These are phyloP conservation scores for Schoenoplectus triqueter DNA, from an alignment of 202 grass and related monocot species.

Conservation along the genomic window DNA sequence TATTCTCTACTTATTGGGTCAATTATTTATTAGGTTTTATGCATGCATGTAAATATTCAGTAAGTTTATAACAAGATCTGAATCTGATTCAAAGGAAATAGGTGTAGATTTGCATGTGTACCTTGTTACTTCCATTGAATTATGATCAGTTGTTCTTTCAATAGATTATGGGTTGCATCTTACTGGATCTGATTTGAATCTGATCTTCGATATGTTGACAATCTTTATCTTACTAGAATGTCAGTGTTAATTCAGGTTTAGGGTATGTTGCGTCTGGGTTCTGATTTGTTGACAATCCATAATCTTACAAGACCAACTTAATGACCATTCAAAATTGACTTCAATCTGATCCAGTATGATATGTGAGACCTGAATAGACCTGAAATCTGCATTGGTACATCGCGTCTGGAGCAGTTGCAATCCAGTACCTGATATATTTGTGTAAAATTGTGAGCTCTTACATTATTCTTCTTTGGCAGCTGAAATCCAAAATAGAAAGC, in stretches of 20 bases:
- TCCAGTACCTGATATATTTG: neutral
- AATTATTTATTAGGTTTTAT: too few relatives aligned
- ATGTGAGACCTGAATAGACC: neutral
- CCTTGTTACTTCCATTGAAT: neutral
- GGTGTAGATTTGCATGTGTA: too few relatives aligned
- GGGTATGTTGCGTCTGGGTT: neutral
- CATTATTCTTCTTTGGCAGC: constrained; percentile 56
- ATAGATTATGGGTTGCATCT: neutral
- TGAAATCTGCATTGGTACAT: neutral
- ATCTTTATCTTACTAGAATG: neutral
- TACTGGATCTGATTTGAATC: neutral
- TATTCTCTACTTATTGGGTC: too few relatives aligned
- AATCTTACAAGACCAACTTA: neutral
- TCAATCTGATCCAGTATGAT: constrained; percentile 3
- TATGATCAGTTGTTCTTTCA: neutral
- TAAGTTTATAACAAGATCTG: too few relatives aligned
- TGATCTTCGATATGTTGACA: neutral
- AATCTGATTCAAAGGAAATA: too few relatives aligned
- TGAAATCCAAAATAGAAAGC: constrained; percentile 78
- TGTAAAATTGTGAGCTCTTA: neutral
- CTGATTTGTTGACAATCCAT: neutral
- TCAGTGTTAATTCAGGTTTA: neutral
- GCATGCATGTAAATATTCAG: too few relatives aligned
- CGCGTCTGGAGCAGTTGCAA: neutral
- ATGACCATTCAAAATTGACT: neutral